These are phyloP conservation scores for Otatea glauca DNA, from an alignment of 176 grass and related monocot species.

Conservation along the genomic window DNA sequence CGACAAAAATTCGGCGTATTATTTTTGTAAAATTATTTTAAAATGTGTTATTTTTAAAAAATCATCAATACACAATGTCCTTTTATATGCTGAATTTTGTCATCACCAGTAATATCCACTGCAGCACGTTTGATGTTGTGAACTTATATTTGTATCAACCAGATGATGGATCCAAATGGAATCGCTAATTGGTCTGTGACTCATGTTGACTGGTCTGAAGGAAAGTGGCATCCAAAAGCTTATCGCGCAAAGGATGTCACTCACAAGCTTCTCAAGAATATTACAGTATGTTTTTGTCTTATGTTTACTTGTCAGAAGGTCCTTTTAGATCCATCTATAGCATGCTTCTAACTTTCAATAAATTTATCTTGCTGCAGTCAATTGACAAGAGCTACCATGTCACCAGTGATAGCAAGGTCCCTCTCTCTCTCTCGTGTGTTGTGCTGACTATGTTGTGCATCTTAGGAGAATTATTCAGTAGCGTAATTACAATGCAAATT, in stretches of 20 bases:
- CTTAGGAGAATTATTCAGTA: not conserved
- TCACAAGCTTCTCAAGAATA: conserved; percentile 80
- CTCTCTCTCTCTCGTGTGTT: not conserved
- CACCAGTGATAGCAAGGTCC: conserved; percentile 83
- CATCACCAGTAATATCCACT: conserved; percentile 1
- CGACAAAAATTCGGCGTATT: no score
- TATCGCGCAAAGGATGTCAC: conserved; percentile 81
- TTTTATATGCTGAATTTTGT: conserved; percentile 28
- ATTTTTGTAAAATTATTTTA: no score
- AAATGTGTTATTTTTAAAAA: no score
- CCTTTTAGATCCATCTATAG: not conserved
- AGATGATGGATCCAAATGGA: conserved; percentile 92
- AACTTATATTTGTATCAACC: conserved; percentile 27
- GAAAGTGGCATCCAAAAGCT: conserved; percentile 97
- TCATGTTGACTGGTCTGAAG: conserved; percentile 99
- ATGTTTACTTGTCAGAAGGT: not conserved
- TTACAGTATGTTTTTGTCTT: conserved; percentile 61
- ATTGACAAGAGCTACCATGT: conserved; percentile 83
- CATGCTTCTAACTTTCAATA: conserved; percentile 17
- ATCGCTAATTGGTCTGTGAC: conserved; percentile 97
- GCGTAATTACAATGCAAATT: not conserved
- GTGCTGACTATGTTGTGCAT: not conserved
- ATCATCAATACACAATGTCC: conserved; percentile 37
- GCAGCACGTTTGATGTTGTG: conserved; percentile 11
- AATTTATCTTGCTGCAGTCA: conserved; percentile 62